Evolutionary conservation across 441 rosid genomes (phyloP).

Genomic region (Erysimum cheiri): DNA sequence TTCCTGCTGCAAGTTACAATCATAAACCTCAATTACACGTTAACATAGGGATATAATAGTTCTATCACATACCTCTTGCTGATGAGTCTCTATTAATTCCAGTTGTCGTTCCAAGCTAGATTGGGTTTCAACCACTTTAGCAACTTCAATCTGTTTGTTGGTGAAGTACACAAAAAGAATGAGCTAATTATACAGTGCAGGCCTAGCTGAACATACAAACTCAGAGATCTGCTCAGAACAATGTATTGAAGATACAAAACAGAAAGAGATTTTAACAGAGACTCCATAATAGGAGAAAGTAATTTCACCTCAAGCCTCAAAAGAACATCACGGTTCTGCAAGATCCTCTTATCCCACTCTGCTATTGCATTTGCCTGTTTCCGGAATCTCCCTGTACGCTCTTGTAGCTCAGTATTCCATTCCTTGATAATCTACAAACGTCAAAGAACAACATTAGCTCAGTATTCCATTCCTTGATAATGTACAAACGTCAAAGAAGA

Average conservation of each 20-base stretch:
- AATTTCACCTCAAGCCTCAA: slow-evolving; percentile 84
- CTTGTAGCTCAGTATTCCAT: slow-evolving; percentile 94
- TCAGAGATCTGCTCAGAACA: slow-evolving; percentile 11
- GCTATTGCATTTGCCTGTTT: slow-evolving; percentile 96
- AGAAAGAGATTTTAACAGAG: neutral
- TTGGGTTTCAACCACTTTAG: slow-evolving; percentile 96
- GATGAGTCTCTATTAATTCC: slow-evolving; percentile 97
- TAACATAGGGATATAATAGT: slow-evolving; percentile 13
- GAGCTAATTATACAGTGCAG: slow-evolving; percentile 9
- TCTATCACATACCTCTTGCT: slow-evolving; percentile 76
- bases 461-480: no score
- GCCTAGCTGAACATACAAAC: slow-evolving; percentile 9
- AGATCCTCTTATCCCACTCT: slow-evolving; percentile 96
- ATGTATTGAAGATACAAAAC: slow-evolving; percentile 21
- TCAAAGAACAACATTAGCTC: no score
- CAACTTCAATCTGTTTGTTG: slow-evolving; percentile 83
- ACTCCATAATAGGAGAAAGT: slow-evolving; percentile 8
- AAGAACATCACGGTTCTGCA: slow-evolving; percentile 96
- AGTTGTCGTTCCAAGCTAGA: slow-evolving; percentile 78
- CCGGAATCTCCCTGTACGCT: slow-evolving; percentile 86
- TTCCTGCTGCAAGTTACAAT: slow-evolving; percentile 4
- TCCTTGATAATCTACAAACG: slow-evolving; percentile 84
- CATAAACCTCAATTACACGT: slow-evolving; percentile 10
- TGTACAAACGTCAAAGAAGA: no score
- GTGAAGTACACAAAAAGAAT: slow-evolving; percentile 22